A percentile compares a stretch with the other conserved stretches of the same genome.
These are phyloP conservation scores for Leccinum incarnatum DNA, from an alignment of 768 basidiomycete species.

Conservation along the genomic window DNA sequence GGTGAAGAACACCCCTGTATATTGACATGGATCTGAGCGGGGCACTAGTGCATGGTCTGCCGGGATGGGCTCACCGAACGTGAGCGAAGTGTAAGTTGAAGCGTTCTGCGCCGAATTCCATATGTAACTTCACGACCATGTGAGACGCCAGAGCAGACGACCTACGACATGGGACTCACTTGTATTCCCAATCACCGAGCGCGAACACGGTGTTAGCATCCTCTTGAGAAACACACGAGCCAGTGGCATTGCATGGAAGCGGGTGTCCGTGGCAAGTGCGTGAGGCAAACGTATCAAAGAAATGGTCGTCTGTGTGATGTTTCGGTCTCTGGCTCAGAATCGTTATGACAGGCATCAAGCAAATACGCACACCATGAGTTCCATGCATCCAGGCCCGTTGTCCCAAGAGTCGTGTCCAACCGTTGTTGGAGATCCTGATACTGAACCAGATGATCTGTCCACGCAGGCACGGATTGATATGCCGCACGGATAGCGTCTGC, in stretches of 20 bases:
- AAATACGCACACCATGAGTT: slow-evolving; percentile 43
- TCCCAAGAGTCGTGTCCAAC: slow-evolving; percentile 40
- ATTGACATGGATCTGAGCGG: background rate
- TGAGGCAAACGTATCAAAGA: slow-evolving; percentile 51
- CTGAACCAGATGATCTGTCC: slow-evolving; percentile 42
- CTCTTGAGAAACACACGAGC: slow-evolving; percentile 39
- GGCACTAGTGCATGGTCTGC: background rate
- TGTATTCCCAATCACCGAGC: slow-evolving; percentile 62
- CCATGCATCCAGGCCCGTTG: slow-evolving; percentile 40
- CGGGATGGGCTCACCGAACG: slow-evolving; percentile 35
- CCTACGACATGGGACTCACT: slow-evolving; percentile 26
- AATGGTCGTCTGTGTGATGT: slow-evolving; percentile 35
- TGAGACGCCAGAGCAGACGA: background rate
- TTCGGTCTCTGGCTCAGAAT: background rate
- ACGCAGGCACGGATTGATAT: slow-evolving; percentile 44
- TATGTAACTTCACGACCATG: slow-evolving; percentile 38
- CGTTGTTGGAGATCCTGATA: slow-evolving; percentile 37
- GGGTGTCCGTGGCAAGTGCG: slow-evolving; percentile 41
- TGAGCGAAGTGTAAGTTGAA: slow-evolving; percentile 41
- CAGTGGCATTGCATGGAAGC: slow-evolving; percentile 43
- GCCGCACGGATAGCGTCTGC: slow-evolving; percentile 39
- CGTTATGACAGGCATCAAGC: background rate
- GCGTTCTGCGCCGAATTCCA: slow-evolving; percentile 48
- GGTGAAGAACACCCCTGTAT: slow-evolving; percentile 40
- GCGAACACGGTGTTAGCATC: slow-evolving; percentile 53